Percentiles rank a stretch among this genome's conserved stretches.
phyloP scores from a whole-genome alignment of 2,329 filamentous ascomycete species.

The Tolypocladium album region DNA sequence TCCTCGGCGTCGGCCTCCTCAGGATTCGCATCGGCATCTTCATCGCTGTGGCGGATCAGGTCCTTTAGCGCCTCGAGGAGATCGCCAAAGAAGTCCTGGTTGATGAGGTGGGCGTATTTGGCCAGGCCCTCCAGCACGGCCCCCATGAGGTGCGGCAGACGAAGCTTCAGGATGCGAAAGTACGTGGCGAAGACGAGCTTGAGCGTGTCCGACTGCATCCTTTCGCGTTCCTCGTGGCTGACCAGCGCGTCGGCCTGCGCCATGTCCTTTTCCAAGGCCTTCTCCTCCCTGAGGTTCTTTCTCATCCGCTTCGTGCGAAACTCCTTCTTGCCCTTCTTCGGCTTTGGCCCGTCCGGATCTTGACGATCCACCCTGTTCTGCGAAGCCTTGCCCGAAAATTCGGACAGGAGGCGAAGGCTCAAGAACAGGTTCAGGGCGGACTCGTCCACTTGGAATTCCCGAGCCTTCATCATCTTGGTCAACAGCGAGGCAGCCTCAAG shows the following conservation, averaged over 20 bases:
- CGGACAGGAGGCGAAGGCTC: slow-evolving; percentile 75
- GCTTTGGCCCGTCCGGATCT: slow-evolving; percentile 6
- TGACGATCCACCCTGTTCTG: slow-evolving; percentile 57
- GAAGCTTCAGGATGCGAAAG: slow-evolving; percentile 84
- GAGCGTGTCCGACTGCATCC: slow-evolving; percentile 88
- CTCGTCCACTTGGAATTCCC: slow-evolving; percentile 74
- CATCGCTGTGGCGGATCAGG: slow-evolving; percentile 67
- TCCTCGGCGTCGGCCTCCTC: slow-evolving; percentile 26
- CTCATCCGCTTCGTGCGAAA: slow-evolving; percentile 83
- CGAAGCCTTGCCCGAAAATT: slow-evolving; percentile 78
- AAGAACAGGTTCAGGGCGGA: slow-evolving; percentile 84
- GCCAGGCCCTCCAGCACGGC: slow-evolving; percentile 89
- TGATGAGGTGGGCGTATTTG: slow-evolving; percentile 92
- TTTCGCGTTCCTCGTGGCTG: slow-evolving; percentile 82
- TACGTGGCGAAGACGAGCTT: slow-evolving; percentile 94
- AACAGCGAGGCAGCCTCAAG: slow-evolving; percentile 78
- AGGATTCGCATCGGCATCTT: slow-evolving; percentile 35
- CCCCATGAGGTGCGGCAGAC: slow-evolving; percentile 81
- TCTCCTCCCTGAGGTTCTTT: slow-evolving; percentile 77
- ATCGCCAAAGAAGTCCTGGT: slow-evolving; percentile 97
- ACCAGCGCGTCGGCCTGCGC: slow-evolving; percentile 83
- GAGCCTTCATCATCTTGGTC: slow-evolving; percentile 90
- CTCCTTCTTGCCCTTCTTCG: slow-evolving; percentile 63
- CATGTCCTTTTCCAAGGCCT: slow-evolving; percentile 86
- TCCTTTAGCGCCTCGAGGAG: slow-evolving; percentile 90